Evolutionary conservation across 768 basidiomycete genomes (phyloP).

Genomic region (Mycena chlorophos): DNA sequence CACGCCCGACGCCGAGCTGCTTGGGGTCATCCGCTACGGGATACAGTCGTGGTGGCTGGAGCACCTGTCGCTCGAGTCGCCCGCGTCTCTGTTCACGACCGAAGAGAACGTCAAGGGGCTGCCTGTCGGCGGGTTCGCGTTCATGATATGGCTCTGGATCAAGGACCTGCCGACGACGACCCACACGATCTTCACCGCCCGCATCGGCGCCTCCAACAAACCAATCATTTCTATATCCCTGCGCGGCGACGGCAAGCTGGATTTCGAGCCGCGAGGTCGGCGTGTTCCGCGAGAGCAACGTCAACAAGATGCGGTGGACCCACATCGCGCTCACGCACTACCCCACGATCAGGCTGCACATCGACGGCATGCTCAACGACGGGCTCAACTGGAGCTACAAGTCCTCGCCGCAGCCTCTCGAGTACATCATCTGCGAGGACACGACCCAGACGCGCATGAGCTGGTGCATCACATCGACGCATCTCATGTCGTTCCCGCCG

Average conservation of each 20-base stretch:
- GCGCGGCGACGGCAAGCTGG: conserved; percentile 57
- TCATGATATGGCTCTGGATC: conserved; percentile 62
- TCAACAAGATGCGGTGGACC: conserved; percentile 66
- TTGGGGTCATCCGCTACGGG: conserved; percentile 69
- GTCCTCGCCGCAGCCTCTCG: conserved; percentile 32
- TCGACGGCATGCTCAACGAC: conserved; percentile 72
- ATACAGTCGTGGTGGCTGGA: conserved; percentile 79
- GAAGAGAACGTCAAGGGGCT: conserved; percentile 54
- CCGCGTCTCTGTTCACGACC: conserved; percentile 49
- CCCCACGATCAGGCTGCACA: conserved; percentile 66
- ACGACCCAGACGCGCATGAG: conserved; percentile 45
- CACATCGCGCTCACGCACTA: conserved; percentile 70
- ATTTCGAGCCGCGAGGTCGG: conserved; percentile 40
- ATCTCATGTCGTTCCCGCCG: no score
- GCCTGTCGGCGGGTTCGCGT: conserved; percentile 66
- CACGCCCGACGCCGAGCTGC: conserved; percentile 58
- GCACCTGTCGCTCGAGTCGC: conserved; percentile 69
- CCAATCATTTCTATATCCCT: conserved; percentile 47
- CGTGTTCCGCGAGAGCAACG: conserved; percentile 44
- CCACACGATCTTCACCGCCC: conserved; percentile 41
- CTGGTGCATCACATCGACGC: conserved; percentile 71
- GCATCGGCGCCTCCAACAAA: conserved; percentile 23
- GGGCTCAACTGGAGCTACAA: conserved; percentile 63
- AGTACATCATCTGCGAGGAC: conserved; percentile 60
- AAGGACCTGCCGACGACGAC: conserved; percentile 39